Evolutionary conservation across 495 filamentous ascomycete species (phyloP).

Genomic region (Podospora conica): DNA sequence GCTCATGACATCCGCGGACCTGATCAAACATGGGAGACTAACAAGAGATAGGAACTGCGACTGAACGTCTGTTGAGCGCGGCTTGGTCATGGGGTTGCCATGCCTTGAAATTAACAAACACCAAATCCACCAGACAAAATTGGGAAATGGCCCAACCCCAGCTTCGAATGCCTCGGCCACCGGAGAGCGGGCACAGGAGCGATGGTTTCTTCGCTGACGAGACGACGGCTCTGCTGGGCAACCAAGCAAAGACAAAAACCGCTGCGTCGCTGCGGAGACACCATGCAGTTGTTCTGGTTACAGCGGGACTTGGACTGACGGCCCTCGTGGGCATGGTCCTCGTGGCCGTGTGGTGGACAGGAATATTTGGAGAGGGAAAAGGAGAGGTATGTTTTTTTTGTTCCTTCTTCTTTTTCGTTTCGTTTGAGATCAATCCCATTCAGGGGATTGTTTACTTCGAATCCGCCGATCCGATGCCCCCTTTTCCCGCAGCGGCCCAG

Average conservation of each 20-base stretch:
- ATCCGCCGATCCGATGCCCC: neutral
- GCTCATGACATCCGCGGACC: neutral
- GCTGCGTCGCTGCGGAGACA: neutral
- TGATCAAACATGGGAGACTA: neutral
- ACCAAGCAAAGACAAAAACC: neutral
- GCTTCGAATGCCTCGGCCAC: neutral
- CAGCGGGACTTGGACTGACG: neutral
- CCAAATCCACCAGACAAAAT: neutral
- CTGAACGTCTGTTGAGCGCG: neutral
- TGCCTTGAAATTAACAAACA: neutral
- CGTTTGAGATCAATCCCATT: neutral
- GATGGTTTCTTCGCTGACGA: neutral
- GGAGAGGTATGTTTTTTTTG: neutral
- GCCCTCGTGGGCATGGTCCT: neutral
- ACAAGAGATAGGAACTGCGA: neutral
- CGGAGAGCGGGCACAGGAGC: neutral
- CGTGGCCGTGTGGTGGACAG: neutral
- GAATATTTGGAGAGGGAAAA: neutral
- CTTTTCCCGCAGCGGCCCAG: neutral
- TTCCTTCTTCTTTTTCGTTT: neutral
- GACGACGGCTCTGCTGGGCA: neutral
- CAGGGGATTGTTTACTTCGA: neutral
- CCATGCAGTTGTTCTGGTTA: neutral
- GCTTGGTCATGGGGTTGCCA: neutral
- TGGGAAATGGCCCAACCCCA: neutral